Conservation (phyloP, 768 basidiomycete genomes). For the Saitozyma sp. region DNA sequence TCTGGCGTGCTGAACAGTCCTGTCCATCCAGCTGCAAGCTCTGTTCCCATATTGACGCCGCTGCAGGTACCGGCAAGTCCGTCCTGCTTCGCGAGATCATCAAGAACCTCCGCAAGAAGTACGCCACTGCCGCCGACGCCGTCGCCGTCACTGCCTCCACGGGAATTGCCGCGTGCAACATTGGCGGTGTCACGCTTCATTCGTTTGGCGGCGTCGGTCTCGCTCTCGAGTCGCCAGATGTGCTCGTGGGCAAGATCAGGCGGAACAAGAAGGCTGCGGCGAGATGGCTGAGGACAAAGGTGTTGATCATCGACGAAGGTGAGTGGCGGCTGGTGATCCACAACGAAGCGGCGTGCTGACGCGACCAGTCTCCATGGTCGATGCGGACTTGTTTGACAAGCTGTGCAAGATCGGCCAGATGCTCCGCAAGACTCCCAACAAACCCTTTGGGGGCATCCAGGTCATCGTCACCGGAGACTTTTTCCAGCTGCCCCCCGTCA, state of each 20-base stretch:
- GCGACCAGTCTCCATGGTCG: slow-evolving; percentile 91
- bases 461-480: slow-evolving; percentile 94
- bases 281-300: slow-evolving; percentile 81
- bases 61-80: slow-evolving; percentile 89
- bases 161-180: slow-evolving; percentile 96
- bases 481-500: slow-evolving; percentile 94
- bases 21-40: background rate
- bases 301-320: slow-evolving; percentile 87
- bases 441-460: slow-evolving; percentile 94
- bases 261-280: slow-evolving; percentile 80
- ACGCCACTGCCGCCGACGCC: slow-evolving; percentile 63
- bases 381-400: slow-evolving; percentile 81
- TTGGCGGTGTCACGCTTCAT: slow-evolving; percentile 92
- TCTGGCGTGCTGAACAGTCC: too few relatives aligned
- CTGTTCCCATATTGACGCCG: background rate
- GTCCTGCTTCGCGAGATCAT: slow-evolving; percentile 92
- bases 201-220: slow-evolving; percentile 94
- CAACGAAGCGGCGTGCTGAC: slow-evolving; percentile 6
- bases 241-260: slow-evolving; percentile 65
- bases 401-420: slow-evolving; percentile 68
- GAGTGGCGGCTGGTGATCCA: slow-evolving; percentile 31
- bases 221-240: slow-evolving; percentile 65
- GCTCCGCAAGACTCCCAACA: slow-evolving; percentile 60
- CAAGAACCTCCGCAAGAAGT: slow-evolving; percentile 63
- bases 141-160: slow-evolving; percentile 95